Conservation (phyloP, 2,329 filamentous ascomycete genomes). For the Blastomyces emzantsi region DNA sequence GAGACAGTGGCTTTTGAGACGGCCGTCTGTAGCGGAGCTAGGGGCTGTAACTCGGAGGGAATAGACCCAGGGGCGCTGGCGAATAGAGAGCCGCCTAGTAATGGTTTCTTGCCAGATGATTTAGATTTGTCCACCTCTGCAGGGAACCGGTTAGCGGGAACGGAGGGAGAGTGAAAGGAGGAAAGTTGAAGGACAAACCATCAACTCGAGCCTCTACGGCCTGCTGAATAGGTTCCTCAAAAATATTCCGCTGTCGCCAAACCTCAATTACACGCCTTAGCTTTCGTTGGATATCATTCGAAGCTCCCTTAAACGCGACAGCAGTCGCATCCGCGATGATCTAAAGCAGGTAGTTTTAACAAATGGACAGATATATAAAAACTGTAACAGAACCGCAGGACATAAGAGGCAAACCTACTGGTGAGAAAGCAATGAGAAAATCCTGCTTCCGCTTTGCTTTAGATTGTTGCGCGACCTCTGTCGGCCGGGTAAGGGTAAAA, state of each 20-base stretch:
- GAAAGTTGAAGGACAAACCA: slow-evolving; percentile 45
- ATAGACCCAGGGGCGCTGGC: slow-evolving; percentile 49
- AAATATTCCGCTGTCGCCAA: slow-evolving; percentile 80
- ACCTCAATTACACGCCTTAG: slow-evolving; percentile 85
- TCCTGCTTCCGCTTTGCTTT: slow-evolving; percentile 88
- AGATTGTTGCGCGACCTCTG: slow-evolving; percentile 93
- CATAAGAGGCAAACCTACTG: slow-evolving; percentile 37
- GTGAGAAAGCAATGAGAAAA: slow-evolving; percentile 84
- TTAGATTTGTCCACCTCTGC: slow-evolving; percentile 50
- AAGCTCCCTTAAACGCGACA: slow-evolving; percentile 81
- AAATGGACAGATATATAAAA: slow-evolving; percentile 1
- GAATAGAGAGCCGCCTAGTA: slow-evolving; percentile 63
- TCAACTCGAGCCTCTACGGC: slow-evolving; percentile 71
- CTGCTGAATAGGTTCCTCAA: slow-evolving; percentile 68
- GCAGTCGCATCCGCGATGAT: slow-evolving; percentile 85
- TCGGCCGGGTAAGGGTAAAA: slow-evolving; percentile 9
- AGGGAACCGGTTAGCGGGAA: no score
- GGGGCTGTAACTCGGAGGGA: slow-evolving; percentile 65
- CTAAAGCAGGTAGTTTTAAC: slow-evolving; percentile 28
- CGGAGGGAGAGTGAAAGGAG: slow-evolving; percentile 9
- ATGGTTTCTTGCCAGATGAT: slow-evolving; percentile 44
- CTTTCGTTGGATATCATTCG: slow-evolving; percentile 78
- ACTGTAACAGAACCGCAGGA: slow-evolving; percentile 21
- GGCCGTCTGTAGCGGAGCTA: slow-evolving; percentile 65
- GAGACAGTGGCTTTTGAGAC: slow-evolving; percentile 63